Percentiles rank a stretch among this genome's conserved stretches.
These are phyloP conservation scores for Craterostigma plantagineum DNA, from an alignment of 257 asterid species.

Conservation along the genomic window DNA sequence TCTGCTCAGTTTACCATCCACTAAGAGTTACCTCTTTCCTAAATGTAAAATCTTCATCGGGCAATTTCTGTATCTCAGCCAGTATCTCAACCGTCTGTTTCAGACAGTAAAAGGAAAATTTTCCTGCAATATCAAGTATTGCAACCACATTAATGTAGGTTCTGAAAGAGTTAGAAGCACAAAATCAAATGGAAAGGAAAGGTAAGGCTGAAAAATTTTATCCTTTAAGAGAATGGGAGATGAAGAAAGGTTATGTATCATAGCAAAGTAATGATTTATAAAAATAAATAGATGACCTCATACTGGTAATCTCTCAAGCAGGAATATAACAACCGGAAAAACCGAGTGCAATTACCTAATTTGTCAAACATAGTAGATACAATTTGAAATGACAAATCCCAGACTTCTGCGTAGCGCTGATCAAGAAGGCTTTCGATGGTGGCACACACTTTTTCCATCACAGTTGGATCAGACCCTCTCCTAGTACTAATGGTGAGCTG, in stretches of 20 bases:
- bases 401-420: slow-evolving; percentile 55
- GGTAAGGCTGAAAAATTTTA: too few species aligned
- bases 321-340: slow-evolving; percentile 7
- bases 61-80: slow-evolving; percentile 66
- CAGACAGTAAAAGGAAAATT: slow-evolving; percentile 36
- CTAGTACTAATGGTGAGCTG: slow-evolving; percentile 22
- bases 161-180: too few species aligned
- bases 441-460: slow-evolving; percentile 70
- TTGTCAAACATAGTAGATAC: slow-evolving; percentile 67
- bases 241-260: too few species aligned
- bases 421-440: slow-evolving; percentile 64
- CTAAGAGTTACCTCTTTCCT: slow-evolving; percentile 51
- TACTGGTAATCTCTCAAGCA: not conserved
- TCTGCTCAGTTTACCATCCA: not conserved
- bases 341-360: slow-evolving; percentile 35
- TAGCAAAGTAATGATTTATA: not conserved
- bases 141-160: not conserved
- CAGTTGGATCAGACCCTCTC: slow-evolving; percentile 54
- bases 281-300: not conserved
- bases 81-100: slow-evolving; percentile 43
- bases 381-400: slow-evolving; percentile 80
- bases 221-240: too few species aligned
- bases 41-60: slow-evolving; percentile 61
- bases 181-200: too few species aligned
- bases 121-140: slow-evolving; percentile 31